Conservation (phyloP, 192 early-diverging fungal species). For the Powellomyces hirtus region DNA sequence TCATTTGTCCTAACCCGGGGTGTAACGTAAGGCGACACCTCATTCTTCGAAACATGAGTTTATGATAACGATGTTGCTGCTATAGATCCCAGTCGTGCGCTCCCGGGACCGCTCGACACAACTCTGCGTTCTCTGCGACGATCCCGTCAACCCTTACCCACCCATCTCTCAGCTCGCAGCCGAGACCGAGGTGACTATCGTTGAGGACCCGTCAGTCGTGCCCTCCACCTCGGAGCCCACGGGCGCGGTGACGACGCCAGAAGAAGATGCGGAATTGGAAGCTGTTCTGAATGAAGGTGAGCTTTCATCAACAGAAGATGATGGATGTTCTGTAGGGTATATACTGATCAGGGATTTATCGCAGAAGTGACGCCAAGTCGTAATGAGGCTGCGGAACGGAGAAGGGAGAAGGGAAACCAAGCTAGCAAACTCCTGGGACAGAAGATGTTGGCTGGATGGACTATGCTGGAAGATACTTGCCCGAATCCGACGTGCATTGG, state of each 20-base stretch:
- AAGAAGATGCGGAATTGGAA: neutral
- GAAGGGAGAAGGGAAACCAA: slow-evolving; percentile 3
- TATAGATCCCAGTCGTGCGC: slow-evolving; percentile 20
- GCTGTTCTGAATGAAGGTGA: neutral
- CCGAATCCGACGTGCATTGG: neutral
- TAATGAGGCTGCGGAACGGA: too few relatives aligned
- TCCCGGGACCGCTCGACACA: slow-evolving; percentile 12
- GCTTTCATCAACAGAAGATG: too few relatives aligned
- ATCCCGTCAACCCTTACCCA: slow-evolving; percentile 13
- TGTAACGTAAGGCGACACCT: slow-evolving; percentile 15
- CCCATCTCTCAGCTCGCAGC: too few relatives aligned
- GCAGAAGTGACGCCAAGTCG: too few relatives aligned
- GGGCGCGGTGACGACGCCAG: neutral
- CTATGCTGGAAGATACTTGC: slow-evolving; percentile 16
- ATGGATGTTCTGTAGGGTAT: too few relatives aligned
- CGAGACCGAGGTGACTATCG: neutral
- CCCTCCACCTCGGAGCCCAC: neutral
- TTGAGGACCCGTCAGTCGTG: neutral
- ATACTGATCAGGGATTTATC: too few relatives aligned
- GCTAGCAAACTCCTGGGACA: slow-evolving; percentile 29
- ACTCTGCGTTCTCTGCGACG: slow-evolving; percentile 33
- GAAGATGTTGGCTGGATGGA: slow-evolving; percentile 30
- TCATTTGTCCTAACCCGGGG: slow-evolving; percentile 9
- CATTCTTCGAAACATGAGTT: neutral
- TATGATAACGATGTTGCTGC: neutral